Conservation (phyloP, 345 rosid genomes). For the Linum trigynum region DNA sequence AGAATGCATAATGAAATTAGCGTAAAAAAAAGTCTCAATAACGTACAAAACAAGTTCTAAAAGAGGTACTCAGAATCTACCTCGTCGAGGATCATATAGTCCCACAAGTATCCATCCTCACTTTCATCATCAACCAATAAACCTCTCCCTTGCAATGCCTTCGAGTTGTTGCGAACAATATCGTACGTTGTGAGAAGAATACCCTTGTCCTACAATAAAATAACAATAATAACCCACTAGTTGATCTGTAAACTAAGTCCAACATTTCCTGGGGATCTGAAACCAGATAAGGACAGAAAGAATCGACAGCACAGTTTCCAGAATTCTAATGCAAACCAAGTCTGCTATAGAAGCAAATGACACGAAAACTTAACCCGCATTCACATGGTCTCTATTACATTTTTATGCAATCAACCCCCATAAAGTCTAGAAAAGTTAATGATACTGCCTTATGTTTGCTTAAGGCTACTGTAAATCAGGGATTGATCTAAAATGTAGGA, state of each 20-base stretch:
- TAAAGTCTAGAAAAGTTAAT: neutral
- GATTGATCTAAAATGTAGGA: neutral
- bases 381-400: neutral
- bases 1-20: constrained; percentile 4
- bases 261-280: neutral
- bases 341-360: neutral
- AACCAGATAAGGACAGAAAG: neutral
- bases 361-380: neutral
- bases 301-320: neutral
- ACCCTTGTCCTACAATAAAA: constrained; percentile 61
- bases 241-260: no score
- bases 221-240: neutral
- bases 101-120: constrained; percentile 65
- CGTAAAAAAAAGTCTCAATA: neutral
- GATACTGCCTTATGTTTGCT: neutral
- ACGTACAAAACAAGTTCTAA: neutral
- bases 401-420: neutral
- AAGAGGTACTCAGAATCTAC: constrained; percentile 22
- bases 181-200: constrained; percentile 90
- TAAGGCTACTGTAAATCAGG: neutral
- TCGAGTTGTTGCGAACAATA: constrained; percentile 77
- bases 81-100: constrained; percentile 98
- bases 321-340: neutral
- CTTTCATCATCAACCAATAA: constrained; percentile 37
- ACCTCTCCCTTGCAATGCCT: constrained; percentile 49